A percentile compares a stretch with the other conserved stretches of the same genome.
These are phyloP conservation scores for Rhodotorula paludigena DNA, from an alignment of 768 basidiomycete genomes.

Conservation along the genomic window DNA sequence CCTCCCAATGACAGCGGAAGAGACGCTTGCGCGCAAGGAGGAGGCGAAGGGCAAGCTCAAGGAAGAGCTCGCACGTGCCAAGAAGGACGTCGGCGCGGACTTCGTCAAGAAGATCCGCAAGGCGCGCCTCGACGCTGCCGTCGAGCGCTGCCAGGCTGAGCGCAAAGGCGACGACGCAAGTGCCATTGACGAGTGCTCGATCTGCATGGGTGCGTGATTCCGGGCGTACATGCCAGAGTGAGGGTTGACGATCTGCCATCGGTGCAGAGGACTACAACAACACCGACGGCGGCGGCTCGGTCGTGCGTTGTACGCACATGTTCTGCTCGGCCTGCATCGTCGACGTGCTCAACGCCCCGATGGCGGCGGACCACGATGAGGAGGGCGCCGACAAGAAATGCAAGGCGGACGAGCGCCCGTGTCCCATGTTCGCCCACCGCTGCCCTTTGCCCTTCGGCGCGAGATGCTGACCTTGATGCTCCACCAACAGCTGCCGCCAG, in stretches of 20 bases:
- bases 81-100: constrained; percentile 5
- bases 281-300: constrained; percentile 45
- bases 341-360: constrained; percentile 37
- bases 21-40: constrained; percentile 14
- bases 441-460: not conserved
- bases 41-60: constrained; percentile 48
- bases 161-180: constrained; percentile 53
- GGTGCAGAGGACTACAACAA: not conserved
- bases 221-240: not conserved
- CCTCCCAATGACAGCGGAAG: constrained; percentile 3
- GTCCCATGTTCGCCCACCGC: constrained; percentile 50
- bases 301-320: constrained; percentile 60
- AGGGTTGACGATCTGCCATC: too few species aligned
- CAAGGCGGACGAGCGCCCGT: constrained; percentile 54
- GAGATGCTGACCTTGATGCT: too few species aligned
- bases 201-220: constrained; percentile 48
- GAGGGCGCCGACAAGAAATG: constrained; percentile 41
- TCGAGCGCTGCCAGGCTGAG: constrained; percentile 56
- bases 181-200: constrained; percentile 57
- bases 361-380: constrained; percentile 48
- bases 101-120: constrained; percentile 24
- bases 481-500: constrained; percentile 56
- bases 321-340: constrained; percentile 61
- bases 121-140: constrained; percentile 39
- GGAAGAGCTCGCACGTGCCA: constrained; percentile 37